A percentile compares a stretch with the other conserved stretches of the same genome.
Evolutionary conservation across 2,329 filamentous ascomycete genomes (phyloP).

Genomic region (Paramyrothecium roridum): DNA sequence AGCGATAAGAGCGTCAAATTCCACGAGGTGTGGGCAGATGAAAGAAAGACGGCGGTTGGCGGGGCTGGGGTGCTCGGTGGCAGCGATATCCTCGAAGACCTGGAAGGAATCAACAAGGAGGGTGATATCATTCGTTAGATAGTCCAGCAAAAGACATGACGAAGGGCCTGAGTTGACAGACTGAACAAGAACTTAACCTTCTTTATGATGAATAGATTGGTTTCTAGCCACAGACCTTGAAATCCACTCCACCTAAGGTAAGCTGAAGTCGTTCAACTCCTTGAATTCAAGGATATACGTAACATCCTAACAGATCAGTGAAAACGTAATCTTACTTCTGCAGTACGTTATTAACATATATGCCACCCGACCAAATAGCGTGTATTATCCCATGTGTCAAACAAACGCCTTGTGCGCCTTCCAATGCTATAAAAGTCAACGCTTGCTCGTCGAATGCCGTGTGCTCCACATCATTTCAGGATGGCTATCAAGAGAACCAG

Average conservation of each 20-base stretch:
- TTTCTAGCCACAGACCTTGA: too few relatives aligned
- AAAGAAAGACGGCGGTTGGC: constrained; percentile 48
- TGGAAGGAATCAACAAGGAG: constrained; percentile 77
- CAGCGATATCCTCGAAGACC: constrained; percentile 78
- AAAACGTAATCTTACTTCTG: too few relatives aligned
- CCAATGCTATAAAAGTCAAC: background rate
- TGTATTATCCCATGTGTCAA: background rate
- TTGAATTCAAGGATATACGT: too few relatives aligned
- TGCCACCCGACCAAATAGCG: too few relatives aligned
- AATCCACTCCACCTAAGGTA: too few relatives aligned
- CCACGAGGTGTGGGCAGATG: constrained; percentile 85
- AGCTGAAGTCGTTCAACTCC: too few relatives aligned
- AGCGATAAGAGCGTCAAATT: constrained; percentile 94
- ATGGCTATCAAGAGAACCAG: constrained; percentile 80
- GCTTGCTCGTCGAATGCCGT: too few relatives aligned
- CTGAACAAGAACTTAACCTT: too few relatives aligned
- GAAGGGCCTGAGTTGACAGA: background rate
- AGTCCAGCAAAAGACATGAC: constrained; percentile 31
- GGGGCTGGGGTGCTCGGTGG: constrained; percentile 68
- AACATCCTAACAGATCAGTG: too few relatives aligned
- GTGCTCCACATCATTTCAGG: constrained; percentile 55
- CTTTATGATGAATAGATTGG: too few relatives aligned
- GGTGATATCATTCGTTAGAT: constrained; percentile 66
- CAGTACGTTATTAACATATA: too few relatives aligned
- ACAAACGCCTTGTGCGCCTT: background rate